Evolutionary conservation across 1,284 basidiomycete species (phyloP).

Genomic region (Puccinia triticina): DNA sequence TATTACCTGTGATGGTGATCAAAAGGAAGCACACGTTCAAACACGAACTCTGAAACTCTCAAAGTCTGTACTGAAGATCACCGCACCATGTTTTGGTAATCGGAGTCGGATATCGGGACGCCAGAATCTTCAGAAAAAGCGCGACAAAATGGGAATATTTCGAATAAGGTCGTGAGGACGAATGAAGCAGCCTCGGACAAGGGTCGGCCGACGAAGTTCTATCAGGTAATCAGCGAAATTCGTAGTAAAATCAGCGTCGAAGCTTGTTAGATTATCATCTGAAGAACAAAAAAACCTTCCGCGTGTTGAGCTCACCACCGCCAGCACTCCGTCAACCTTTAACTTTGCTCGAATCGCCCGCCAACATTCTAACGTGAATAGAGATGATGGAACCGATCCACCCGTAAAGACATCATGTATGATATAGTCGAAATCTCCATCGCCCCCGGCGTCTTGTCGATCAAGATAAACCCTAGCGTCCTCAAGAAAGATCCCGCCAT

Average conservation of each 20-base stretch:
- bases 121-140: conserved; percentile 71
- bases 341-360: conserved; percentile 69
- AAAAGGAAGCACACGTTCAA: neutral
- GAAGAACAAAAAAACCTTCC: neutral
- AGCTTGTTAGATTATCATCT: neutral
- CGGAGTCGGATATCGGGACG: neutral
- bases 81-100: conserved; percentile 54
- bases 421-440: conserved; percentile 70
- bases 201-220: conserved; percentile 75
- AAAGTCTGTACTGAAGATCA: conserved; percentile 24
- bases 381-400: conserved; percentile 76
- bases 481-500: conserved; percentile 69
- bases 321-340: conserved; percentile 73
- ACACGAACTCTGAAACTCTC: neutral
- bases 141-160: conserved; percentile 74
- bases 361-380: conserved; percentile 84
- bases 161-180: conserved; percentile 70
- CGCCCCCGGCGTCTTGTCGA: neutral
- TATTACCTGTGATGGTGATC: conserved; percentile 19
- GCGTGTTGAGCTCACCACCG: conserved; percentile 68
- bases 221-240: conserved; percentile 45
- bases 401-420: conserved; percentile 91
- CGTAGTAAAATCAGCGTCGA: neutral
- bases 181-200: conserved; percentile 69
- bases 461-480: conserved; percentile 73